Evolutionary conservation across 2,329 filamentous ascomycete genomes (phyloP).

Genomic region (Penicillium sp.): DNA sequence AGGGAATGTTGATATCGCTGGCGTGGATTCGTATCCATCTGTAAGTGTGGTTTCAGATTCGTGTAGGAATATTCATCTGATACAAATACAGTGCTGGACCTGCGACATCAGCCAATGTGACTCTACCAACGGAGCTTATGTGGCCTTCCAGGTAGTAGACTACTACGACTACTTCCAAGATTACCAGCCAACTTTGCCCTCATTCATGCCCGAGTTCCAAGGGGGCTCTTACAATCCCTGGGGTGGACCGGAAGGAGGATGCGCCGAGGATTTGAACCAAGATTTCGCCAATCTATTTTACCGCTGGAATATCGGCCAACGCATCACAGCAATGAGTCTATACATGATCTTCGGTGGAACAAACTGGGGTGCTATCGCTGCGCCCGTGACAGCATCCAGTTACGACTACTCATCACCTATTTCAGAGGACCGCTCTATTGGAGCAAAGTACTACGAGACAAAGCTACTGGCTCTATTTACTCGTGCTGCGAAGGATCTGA

Average conservation of each 20-base stretch:
- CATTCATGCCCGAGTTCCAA: slow-evolving; percentile 61
- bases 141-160: slow-evolving; percentile 54
- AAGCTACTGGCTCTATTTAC: slow-evolving; percentile 63
- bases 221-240: slow-evolving; percentile 63
- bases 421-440: slow-evolving; percentile 58
- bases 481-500: slow-evolving; percentile 57
- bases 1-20: slow-evolving; percentile 42
- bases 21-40: slow-evolving; percentile 43
- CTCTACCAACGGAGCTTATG: slow-evolving; percentile 59
- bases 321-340: slow-evolving; percentile 59
- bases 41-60: slow-evolving; percentile 40
- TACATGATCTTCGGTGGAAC: slow-evolving; percentile 69
- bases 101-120: slow-evolving; percentile 63
- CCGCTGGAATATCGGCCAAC: slow-evolving; percentile 60
- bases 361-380: slow-evolving; percentile 61
- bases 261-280: slow-evolving; percentile 54
- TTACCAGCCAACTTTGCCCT: slow-evolving; percentile 45
- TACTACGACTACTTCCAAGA: slow-evolving; percentile 51
- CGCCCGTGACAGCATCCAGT: slow-evolving; percentile 59
- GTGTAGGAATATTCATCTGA: slow-evolving; percentile 31
- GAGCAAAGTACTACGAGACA: slow-evolving; percentile 63
- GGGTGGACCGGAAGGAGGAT: slow-evolving; percentile 60
- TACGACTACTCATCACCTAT: slow-evolving; percentile 67
- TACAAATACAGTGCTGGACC: slow-evolving; percentile 58
- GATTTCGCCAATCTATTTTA: slow-evolving; percentile 67